Base-by-base conservation (phyloP, 352 stramenopile genomes). In the Phytophthora megakarya region DNA sequence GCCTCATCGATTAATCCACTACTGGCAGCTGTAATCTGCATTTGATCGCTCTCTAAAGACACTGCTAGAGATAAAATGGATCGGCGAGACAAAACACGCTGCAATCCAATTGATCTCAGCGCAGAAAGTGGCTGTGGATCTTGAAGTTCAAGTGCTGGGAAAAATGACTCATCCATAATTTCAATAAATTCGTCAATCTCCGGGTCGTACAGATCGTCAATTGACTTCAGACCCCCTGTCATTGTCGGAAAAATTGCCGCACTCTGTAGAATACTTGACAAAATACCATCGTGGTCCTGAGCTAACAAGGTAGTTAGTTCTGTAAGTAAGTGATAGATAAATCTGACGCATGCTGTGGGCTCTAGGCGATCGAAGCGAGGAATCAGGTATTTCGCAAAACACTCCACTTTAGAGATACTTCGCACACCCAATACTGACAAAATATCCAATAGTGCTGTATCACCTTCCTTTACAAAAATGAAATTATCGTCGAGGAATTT, bases 161-260 rank as follows among this genome's bases (percentile, higher is more conserved):
- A 92, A 60, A 89, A 90, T 0, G 79, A 76, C 4, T 73, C 80
- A 28, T 90, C 75, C 76, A 92, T 89, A 21, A 92, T 82, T 22
- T 78, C 76, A 19, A 65, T 61, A 57, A 92, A 90, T 22, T 86
- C 77, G 25, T 89, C 73, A 26, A 92, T 84, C 35, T 92, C 83
- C 26, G 83, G 83, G 32, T 92, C 83, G 33, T 88, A 92, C 42
- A 92, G 62, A 39, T 90, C 77, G 12, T 63, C 68, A 65, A 92
- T 88, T 11, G 65, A 67, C 28, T 80, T 86, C 38, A 85, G 42
- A 19, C 84, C 75, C 42, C 83, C 80, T 26, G 58, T 72, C 57
- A 82, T 73, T 32, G 80, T 76, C 12, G 81, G 79, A 44, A 90
- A 89, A 43, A 92, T 86, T n/a, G 57, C 49, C n/a, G 73, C 59